phyloP scores from a whole-genome alignment of 179 eudicot genomes.

The Beta corolliflora region DNA sequence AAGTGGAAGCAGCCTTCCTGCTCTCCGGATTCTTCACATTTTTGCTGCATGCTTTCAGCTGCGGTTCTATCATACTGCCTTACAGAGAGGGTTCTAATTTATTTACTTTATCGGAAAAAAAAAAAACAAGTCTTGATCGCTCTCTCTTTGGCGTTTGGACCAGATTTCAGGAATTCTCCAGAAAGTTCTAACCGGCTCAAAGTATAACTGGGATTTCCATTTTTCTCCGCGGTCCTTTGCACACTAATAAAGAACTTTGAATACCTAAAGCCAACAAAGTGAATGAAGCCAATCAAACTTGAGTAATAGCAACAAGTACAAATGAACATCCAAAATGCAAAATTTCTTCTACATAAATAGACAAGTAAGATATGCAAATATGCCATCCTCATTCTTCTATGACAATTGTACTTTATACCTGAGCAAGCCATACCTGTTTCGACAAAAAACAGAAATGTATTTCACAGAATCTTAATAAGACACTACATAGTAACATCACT shows the following conservation, averaged over 20 bases:
- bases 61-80: slow-evolving; percentile 55
- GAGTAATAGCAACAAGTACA: slow-evolving; percentile 3
- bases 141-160: slow-evolving; percentile 28
- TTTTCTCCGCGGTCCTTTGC: slow-evolving; percentile 43
- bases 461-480: slow-evolving; percentile 6
- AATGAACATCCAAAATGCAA: not conserved
- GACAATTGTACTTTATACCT: not conserved
- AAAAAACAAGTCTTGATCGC: slow-evolving; percentile 25
- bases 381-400: slow-evolving; percentile 9
- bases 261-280: slow-evolving; percentile 35
- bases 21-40: slow-evolving; percentile 49
- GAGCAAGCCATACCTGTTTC: not conserved
- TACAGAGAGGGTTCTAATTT: slow-evolving; percentile 31
- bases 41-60: slow-evolving; percentile 53
- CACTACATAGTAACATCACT: not conserved
- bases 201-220: slow-evolving; percentile 35
- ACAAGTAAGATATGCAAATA: not conserved
- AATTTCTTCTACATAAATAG: not conserved
- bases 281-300: slow-evolving; percentile 13
- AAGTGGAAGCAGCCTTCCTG: slow-evolving; percentile 42
- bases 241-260: slow-evolving; percentile 47
- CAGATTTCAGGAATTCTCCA: slow-evolving; percentile 34
- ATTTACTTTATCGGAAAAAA: slow-evolving; percentile 30
- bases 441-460: not conserved
- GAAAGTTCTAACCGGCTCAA: slow-evolving; percentile 39